Conservation (phyloP, 805 yeast species). For the Maudiozyma saulgeensis region DNA sequence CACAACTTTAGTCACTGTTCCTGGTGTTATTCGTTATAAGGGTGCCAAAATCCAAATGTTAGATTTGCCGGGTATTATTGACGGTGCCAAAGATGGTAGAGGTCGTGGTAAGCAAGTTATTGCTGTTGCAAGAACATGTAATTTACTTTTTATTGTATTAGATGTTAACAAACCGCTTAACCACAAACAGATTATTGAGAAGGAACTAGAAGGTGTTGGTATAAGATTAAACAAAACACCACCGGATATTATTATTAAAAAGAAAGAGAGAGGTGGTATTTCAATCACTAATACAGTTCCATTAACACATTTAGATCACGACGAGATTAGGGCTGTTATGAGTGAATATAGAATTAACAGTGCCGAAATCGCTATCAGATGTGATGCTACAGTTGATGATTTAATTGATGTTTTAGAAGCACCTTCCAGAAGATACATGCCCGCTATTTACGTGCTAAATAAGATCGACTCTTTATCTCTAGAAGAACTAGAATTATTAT, state of each 20-base stretch:
- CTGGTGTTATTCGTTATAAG: slow-evolving; percentile 89
- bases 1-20: slow-evolving; percentile 94
- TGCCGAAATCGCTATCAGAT: slow-evolving; percentile 91
- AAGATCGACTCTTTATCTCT: slow-evolving; percentile 92
- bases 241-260: slow-evolving; percentile 85
- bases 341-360: slow-evolving; percentile 88
- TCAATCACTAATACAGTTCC: slow-evolving; percentile 91
- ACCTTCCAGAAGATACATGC: slow-evolving; percentile 83
- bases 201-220: slow-evolving; percentile 95
- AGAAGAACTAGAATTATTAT: slow-evolving; percentile 82
- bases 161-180: slow-evolving; percentile 95
- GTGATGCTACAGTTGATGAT: slow-evolving; percentile 97
- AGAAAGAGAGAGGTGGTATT: slow-evolving; percentile 93
- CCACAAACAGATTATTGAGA: slow-evolving; percentile 88
- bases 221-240: slow-evolving; percentile 85
- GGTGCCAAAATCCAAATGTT: slow-evolving; percentile 97
- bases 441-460: slow-evolving; percentile 89
- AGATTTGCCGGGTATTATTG: slow-evolving; percentile 84
- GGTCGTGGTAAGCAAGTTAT: slow-evolving; percentile 95
- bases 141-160: slow-evolving; percentile 81
- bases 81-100: slow-evolving; percentile 85
- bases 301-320: slow-evolving; percentile 80
- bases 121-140: slow-evolving; percentile 98
- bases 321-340: slow-evolving; percentile 94
- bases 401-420: slow-evolving; percentile 89